Evolutionary conservation across 805 yeast species (phyloP), one percentile per base, ranked within the genome.

Genomic region (Cyberlindnera mrakii): DNA sequence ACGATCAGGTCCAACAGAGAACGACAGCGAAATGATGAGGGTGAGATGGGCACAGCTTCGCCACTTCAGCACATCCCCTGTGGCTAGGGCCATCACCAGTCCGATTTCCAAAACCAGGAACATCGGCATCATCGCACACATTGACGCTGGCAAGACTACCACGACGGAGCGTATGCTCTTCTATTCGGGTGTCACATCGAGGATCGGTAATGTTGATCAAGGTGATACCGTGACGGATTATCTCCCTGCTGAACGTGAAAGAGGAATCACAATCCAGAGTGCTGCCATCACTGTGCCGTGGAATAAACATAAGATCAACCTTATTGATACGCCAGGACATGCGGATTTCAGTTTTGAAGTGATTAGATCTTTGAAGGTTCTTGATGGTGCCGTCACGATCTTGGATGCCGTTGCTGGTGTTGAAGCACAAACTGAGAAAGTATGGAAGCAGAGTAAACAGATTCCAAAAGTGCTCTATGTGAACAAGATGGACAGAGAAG

Each of bases 101-200:
- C 37, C 42, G 20, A 33, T 50, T 3, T n/a, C 45, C 23, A 53
- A 66, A 42, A 74, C 84, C 19, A 68, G 99, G 47, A 91, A 93
- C 63, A 86, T 93, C 30, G 99, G 99, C 2, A 88, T 93, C 53
- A 89, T 93, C 33, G 99, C 99, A n/a, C 99, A 93, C 60, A 93
- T 93, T 42, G 99, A 93, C 68, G 99, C 99, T 3, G 99, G 99
- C 0, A 93, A 93, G 63, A 93, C 99, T 4, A 93, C 99, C 2
- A 90, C 99, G 1, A 91, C 99, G 0, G 99, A 93, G 60, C 70
- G 98, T 37, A 85, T 93, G 88, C 76, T 93, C n/a, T 91, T 75
- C 58, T 90, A 85, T 59, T 74, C 90, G 42, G 98, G 98, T 0
- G 72, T 82, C 45, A 91, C 85, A 1, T 69, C 71, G 23, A 62